Evolutionary conservation across 768 basidiomycete genomes (phyloP), one percentile per base, ranked within the genome.

Genomic region (Macrolepiota fuliginosa): DNA sequence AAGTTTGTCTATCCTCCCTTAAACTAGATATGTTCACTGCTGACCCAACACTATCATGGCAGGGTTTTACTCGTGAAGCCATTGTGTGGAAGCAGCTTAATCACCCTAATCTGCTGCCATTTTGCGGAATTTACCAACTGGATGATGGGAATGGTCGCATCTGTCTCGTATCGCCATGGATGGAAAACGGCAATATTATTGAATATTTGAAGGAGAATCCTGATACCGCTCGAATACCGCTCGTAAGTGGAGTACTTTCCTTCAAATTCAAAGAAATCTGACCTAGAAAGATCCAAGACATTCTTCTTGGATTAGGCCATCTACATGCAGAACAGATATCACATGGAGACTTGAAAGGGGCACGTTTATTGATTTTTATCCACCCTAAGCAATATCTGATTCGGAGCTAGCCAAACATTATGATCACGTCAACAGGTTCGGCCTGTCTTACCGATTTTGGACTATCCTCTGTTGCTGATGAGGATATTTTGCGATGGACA

Each of bases 401-500:
- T 39, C 7, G 9, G 2, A 36, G 15, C 19, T 42, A 73, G 70
- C 62, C 63, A 10, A 73, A 72, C 46, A 66, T 73, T 22, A 62
- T 73, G 2, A 61, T 72, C 19, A 58, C 64, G 24, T 35, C 54
- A 5, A 54, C 47, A 4, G 59, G 61, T 12, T 54, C 64, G 13
- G 72, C 69, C 4, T 64, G 67, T 29, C 53, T 73, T 12, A 65
- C 69, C 15, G 71, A 72, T 51, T 72, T 72, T 50, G 71, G 70
- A 3, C 58, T 69, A 13, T 61, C 66, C 0, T 42, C 64, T 2
- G 63, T 70, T 10, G 58, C 62, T 4, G 67, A 70, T 52, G 50
- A 49, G 11, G 46, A 63, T 12, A 67, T 65, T 32, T n/a, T 65
- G 4, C 42, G 62, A 25, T 65, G 64, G 68, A 63, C 56, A 6